Evolutionary conservation across 768 basidiomycete genomes (phyloP), one percentile per base, ranked within the genome.

Genomic region (Tremella mesenterica): DNA sequence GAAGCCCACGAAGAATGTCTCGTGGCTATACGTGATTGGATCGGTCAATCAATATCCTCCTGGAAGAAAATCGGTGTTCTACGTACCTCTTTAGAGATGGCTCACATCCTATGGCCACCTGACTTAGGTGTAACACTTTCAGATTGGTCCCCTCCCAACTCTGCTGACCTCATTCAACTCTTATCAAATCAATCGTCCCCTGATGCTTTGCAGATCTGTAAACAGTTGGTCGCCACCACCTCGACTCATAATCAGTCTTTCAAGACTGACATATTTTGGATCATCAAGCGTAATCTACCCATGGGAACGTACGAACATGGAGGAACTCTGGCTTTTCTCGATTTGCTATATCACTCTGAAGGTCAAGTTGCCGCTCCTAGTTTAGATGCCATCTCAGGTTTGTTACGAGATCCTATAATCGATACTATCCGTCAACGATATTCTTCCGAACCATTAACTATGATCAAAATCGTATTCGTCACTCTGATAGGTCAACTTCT

Each of bases 201-300:
- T 39, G 47, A 54, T 33, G 29, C 53, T 18, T 33, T 54, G 38
- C 25, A 20, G n/a, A 41, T 54, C 6, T 54, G 53, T 23, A 25
- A 54, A 21, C 50, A 43, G 27, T 9, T 54, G 4, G 44, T 25
- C 5, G 27, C 23, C 28, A 18, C 28, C 20, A n/a, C n/a, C n/a
- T n/a, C n/a, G n/a, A n/a, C n/a, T n/a, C n/a, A n/a, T n/a, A n/a
- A n/a, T n/a, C 38, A 41, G 14, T 18, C 38, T 8, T 25, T 46
- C 44, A 29, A 23, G 44, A 29, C 16, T 23, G 4, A n/a, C 26
- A 82, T 85, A 58, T 90, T 92, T 69, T 95, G 90, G 90, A 79
- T 82, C 33, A 74, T 93, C 65, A 89, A 88, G 66, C 81, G 82
- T 23, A 4, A 21, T 80, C 63, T 84, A 91, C 38, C 86, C 86